A percentile compares a stretch with the other conserved stretches of the same genome.
Conservation (phyloP, 2,329 filamentous ascomycete species). For the Microcyclospora pomicola region DNA sequence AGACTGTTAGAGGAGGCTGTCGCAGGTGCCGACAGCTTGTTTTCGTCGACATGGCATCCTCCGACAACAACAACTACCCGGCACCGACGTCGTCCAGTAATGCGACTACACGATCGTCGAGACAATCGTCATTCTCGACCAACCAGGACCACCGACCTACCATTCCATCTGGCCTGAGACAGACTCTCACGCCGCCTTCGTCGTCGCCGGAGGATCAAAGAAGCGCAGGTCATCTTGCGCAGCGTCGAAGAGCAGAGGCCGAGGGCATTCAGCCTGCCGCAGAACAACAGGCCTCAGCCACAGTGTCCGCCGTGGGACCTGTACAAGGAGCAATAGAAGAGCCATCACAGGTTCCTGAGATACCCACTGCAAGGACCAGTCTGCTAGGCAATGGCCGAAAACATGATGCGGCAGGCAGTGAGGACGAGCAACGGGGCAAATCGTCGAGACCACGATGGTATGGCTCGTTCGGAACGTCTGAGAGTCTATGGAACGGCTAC, state of each 20-base stretch:
- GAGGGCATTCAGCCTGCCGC: slow-evolving; percentile 21
- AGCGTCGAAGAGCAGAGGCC: slow-evolving; percentile 3
- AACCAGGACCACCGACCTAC: slow-evolving; percentile 15
- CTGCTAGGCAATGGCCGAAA: slow-evolving; percentile 24
- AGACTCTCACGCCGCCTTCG: slow-evolving; percentile 29
- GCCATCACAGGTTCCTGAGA: slow-evolving; percentile 9
- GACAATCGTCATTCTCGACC: not conserved
- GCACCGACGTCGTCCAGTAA: too few relatives aligned
- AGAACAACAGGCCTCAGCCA: slow-evolving; percentile 20
- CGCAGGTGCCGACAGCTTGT: too few relatives aligned
- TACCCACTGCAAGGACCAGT: slow-evolving; percentile 25
- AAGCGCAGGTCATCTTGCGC: not conserved
- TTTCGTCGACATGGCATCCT: too few relatives aligned
- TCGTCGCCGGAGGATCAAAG: slow-evolving; percentile 17
- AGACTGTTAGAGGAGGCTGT: too few relatives aligned
- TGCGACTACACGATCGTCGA: too few relatives aligned
- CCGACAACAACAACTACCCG: too few relatives aligned
- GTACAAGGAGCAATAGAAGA: slow-evolving; percentile 12
- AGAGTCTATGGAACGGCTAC: slow-evolving; percentile 27
- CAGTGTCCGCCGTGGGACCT: slow-evolving; percentile 14
- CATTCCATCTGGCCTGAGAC: slow-evolving; percentile 24
- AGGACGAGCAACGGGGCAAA: slow-evolving; percentile 44
- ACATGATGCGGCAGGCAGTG: slow-evolving; percentile 7
- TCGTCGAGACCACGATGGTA: slow-evolving; percentile 50
- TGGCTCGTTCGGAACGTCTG: not conserved